A percentile compares a stretch with the other conserved stretches of the same genome.
phyloP scores from a whole-genome alignment of 2,329 filamentous ascomycete genomes.

The Drechslerella dactyloides region DNA sequence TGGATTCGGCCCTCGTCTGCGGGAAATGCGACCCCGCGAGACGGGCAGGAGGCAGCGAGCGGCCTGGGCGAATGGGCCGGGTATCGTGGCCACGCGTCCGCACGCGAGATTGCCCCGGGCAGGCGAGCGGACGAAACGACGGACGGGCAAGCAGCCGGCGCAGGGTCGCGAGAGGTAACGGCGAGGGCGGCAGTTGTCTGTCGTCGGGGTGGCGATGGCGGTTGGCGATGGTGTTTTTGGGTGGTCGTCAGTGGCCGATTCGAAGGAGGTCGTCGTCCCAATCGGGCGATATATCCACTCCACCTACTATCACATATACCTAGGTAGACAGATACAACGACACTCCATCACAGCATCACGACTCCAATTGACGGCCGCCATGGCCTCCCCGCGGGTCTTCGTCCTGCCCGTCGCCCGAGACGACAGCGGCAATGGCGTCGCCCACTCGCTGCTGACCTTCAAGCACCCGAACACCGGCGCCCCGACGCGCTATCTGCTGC shows the following conservation, averaged over 20 bases:
- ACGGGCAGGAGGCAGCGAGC: neutral
- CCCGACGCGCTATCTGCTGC: constrained; percentile 68
- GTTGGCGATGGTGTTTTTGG: constrained; percentile 1
- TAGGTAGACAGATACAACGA: too few species aligned
- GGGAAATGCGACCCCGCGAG: constrained; percentile 3
- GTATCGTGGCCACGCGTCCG: too few species aligned
- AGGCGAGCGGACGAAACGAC: neutral
- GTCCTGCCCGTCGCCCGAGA: constrained; percentile 64
- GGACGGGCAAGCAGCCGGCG: too few species aligned
- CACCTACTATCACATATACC: too few species aligned
- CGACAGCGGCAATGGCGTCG: constrained; percentile 56
- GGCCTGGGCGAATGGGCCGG: neutral
- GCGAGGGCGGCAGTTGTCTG: too few species aligned
- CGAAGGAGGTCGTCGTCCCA: constrained; percentile 2
- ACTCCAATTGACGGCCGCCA: constrained; percentile 1
- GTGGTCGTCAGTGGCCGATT: neutral
- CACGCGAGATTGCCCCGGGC: too few species aligned
- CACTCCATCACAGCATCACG: neutral
- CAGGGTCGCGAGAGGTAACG: too few species aligned
- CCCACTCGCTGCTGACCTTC: constrained; percentile 67
- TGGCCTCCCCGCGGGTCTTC: constrained; percentile 60
- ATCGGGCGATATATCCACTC: constrained; percentile 17
- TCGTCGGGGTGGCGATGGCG: neutral
- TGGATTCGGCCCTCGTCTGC: neutral
- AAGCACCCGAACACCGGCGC: constrained; percentile 66